A percentile compares a stretch with the other conserved stretches of the same genome.
phyloP scores from a whole-genome alignment of 495 filamentous ascomycete genomes.

The Daldinia caldariorum region DNA sequence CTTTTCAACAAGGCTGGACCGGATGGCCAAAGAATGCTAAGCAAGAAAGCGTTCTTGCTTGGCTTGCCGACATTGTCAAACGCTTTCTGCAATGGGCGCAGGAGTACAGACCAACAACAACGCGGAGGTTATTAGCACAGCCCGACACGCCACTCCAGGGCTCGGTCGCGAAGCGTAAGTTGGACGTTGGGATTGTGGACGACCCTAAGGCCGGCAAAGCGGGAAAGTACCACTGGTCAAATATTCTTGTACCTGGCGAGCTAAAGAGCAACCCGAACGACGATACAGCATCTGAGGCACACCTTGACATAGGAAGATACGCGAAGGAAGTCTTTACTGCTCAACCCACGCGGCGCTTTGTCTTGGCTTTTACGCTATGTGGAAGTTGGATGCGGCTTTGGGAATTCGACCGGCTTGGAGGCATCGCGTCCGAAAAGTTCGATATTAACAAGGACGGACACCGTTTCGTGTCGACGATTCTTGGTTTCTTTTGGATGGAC shows the following conservation, averaged over 20 bases:
- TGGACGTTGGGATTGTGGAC: slow-evolving; percentile 58
- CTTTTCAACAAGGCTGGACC: slow-evolving; percentile 43
- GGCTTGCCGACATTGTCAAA: slow-evolving; percentile 46
- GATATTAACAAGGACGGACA: slow-evolving; percentile 60
- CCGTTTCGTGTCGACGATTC: slow-evolving; percentile 57
- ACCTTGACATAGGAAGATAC: slow-evolving; percentile 57
- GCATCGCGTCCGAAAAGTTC: slow-evolving; percentile 57
- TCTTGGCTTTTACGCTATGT: slow-evolving; percentile 58
- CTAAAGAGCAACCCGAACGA: slow-evolving; percentile 58
- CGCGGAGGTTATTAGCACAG: slow-evolving; percentile 47
- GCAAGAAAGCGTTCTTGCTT: slow-evolving; percentile 47
- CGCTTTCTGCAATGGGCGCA: slow-evolving; percentile 42
- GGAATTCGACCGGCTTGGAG: slow-evolving; percentile 60
- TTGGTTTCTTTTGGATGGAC: slow-evolving; percentile 60
- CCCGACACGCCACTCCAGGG: slow-evolving; percentile 51
- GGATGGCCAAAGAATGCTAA: slow-evolving; percentile 50
- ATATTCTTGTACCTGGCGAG: slow-evolving; percentile 59
- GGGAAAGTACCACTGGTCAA: slow-evolving; percentile 53
- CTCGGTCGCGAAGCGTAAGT: slow-evolving; percentile 53
- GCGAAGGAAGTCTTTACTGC: slow-evolving; percentile 57
- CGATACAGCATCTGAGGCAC: slow-evolving; percentile 50
- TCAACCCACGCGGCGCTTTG: slow-evolving; percentile 59
- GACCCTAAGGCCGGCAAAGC: slow-evolving; percentile 46
- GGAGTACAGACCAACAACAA: slow-evolving; percentile 22
- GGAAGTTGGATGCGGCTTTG: slow-evolving; percentile 51